phyloP scores from a whole-genome alignment of 148 eudicot species.

The Cornus kousa region DNA sequence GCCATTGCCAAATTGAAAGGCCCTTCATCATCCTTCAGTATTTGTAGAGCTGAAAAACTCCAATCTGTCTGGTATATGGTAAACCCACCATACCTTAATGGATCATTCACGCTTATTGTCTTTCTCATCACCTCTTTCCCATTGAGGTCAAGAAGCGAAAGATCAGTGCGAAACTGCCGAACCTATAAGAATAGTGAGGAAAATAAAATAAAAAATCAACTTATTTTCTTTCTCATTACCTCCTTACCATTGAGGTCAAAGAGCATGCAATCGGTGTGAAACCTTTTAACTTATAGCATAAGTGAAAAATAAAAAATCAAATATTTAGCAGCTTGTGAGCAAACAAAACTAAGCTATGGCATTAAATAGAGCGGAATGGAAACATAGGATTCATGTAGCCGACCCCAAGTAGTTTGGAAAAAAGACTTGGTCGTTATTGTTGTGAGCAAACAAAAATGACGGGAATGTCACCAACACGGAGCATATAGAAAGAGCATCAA shows the following conservation, averaged over 20 bases:
- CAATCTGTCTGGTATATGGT: conserved; percentile 98
- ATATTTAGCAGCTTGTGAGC: not conserved
- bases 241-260: conserved; percentile 83
- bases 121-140: conserved; percentile 95
- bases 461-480: not conserved
- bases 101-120: conserved; percentile 92
- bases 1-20: conserved; percentile 99
- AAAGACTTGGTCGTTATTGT: too few species aligned
- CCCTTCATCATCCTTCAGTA: conserved; percentile 80
- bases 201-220: conserved; percentile 4
- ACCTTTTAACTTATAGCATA: conserved; percentile 66
- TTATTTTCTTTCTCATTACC: conserved; percentile 81
- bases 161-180: conserved; percentile 79
- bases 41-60: conserved; percentile 88
- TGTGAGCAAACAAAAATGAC: too few species aligned
- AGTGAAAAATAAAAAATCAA: conserved; percentile 16
- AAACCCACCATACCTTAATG: conserved; percentile 87
- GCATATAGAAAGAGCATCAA: not conserved
- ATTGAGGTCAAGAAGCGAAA: conserved; percentile 74
- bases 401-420: too few species aligned
- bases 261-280: conserved; percentile 76
- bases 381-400: too few species aligned
- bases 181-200: conserved; percentile 38
- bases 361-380: too few species aligned
- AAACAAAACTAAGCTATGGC: not conserved